Conservation (phyloP, 2,329 filamentous ascomycete species). For the Eutypella sp. region DNA sequence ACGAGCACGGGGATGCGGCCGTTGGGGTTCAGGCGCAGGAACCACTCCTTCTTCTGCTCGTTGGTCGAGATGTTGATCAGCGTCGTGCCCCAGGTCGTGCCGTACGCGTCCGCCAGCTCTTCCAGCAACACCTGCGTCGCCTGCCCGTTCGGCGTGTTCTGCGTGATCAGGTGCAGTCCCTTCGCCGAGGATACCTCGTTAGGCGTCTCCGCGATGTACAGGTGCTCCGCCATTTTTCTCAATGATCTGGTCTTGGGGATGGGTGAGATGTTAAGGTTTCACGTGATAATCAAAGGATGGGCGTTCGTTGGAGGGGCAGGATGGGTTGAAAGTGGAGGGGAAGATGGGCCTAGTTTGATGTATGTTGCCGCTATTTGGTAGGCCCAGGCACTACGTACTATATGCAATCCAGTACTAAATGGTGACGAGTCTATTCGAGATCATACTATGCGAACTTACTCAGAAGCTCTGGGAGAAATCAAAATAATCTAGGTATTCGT, state of each 20-base stretch:
- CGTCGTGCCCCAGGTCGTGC: constrained; percentile 41
- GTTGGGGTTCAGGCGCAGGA: constrained; percentile 41
- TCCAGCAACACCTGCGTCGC: constrained; percentile 29
- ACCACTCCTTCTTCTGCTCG: constrained; percentile 53
- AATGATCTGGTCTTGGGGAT: too few species aligned
- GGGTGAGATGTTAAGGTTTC: too few species aligned
- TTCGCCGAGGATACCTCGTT: constrained; percentile 15
- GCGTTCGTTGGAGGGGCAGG: too few species aligned
- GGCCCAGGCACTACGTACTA: too few species aligned
- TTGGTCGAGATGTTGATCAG: constrained; percentile 47
- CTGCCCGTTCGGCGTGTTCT: constrained; percentile 20
- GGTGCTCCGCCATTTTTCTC: constrained; percentile 17
- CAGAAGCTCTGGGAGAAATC: too few species aligned
- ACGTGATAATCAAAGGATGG: too few species aligned
- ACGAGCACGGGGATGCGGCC: constrained; percentile 46
- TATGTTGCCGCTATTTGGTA: too few species aligned
- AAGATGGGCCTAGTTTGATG: background rate
- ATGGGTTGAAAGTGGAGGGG: background rate
- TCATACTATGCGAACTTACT: too few species aligned
- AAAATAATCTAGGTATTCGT: too few species aligned
- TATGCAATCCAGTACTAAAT: too few species aligned
- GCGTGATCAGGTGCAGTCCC: constrained; percentile 19
- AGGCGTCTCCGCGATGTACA: constrained; percentile 19
- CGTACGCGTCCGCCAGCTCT: constrained; percentile 46
- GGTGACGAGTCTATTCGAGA: too few species aligned